phyloP scores from a whole-genome alignment of 208 protist genomes.

The Leishmania arabica region DNA sequence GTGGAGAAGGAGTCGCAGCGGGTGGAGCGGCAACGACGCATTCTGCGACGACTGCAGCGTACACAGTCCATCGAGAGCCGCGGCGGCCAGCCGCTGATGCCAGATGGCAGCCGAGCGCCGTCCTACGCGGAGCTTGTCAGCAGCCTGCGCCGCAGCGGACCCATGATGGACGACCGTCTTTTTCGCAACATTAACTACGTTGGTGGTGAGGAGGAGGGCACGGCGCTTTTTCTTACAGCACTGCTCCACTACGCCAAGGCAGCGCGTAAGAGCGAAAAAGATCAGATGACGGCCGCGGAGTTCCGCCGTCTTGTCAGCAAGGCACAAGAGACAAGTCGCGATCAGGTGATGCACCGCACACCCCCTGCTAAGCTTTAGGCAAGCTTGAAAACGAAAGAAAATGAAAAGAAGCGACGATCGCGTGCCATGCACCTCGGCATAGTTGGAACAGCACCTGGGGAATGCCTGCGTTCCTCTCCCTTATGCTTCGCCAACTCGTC shows the following conservation, averaged over 20 bases:
- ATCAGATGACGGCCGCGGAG: conserved; percentile 8
- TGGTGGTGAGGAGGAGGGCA: conserved; percentile 79
- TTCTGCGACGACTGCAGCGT: conserved; percentile 46
- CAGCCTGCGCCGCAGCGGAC: conserved; percentile 43
- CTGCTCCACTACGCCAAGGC: conserved; percentile 46
- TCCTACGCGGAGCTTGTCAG: conserved; percentile 36
- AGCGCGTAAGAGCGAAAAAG: background rate
- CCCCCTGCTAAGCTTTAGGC: conserved; percentile 25
- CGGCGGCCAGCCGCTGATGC: conserved; percentile 33
- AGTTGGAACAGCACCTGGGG: background rate
- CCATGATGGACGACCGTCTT: conserved; percentile 83
- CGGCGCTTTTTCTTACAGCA: conserved; percentile 48
- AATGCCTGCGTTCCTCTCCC: background rate
- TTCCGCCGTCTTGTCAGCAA: conserved; percentile 34
- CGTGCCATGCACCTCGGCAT: background rate
- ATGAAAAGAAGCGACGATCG: background rate
- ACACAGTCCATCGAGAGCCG: conserved; percentile 27
- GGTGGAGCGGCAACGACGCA: conserved; percentile 61
- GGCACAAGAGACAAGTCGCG: conserved; percentile 28
- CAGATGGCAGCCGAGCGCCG: conserved; percentile 50
- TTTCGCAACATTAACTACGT: conserved; percentile 68
- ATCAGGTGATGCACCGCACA: conserved; percentile 15
- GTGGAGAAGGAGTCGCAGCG: conserved; percentile 72
- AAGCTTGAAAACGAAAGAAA: background rate
- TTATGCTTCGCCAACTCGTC: background rate